Percentiles rank a stretch among this genome's conserved stretches.
These are phyloP conservation scores for Penicillium verrucosum DNA, from an alignment of 2,329 filamentous ascomycete genomes.

Conservation along the genomic window DNA sequence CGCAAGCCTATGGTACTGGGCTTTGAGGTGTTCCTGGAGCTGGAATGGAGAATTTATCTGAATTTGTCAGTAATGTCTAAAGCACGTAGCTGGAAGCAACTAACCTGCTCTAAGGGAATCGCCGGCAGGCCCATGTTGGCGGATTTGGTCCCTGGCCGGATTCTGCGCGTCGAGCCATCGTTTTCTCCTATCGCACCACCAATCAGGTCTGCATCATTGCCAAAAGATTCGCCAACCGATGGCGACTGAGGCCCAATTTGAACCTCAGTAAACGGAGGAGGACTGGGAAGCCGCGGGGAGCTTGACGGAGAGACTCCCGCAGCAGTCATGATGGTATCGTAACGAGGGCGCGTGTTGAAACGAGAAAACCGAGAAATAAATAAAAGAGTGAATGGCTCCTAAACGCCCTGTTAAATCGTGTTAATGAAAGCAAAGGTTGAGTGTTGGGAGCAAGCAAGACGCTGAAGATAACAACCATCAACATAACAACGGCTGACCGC, in stretches of 20 bases:
- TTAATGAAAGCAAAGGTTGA: conserved; percentile 13
- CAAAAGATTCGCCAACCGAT: conserved; percentile 58
- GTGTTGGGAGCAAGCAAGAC: conserved; percentile 14
- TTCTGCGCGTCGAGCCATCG: conserved; percentile 73
- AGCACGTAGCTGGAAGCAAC: conserved; percentile 26
- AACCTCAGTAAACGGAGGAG: conserved; percentile 90
- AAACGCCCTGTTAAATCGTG: conserved; percentile 10
- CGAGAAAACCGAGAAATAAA: conserved; percentile 10
- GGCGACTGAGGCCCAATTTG: conserved; percentile 82
- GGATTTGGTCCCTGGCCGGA: conserved; percentile 89
- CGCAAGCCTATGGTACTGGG: conserved; percentile 80
- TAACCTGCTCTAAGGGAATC: conserved; percentile 77
- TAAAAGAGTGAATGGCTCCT: conserved; percentile 20
- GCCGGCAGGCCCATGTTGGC: conserved; percentile 92
- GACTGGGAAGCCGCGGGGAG: conserved; percentile 90
- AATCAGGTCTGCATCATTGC: conserved; percentile 54
- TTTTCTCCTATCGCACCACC: conserved; percentile 60
- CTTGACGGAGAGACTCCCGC: conserved; percentile 56
- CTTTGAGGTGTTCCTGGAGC: conserved; percentile 93
- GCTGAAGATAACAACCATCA: conserved; percentile 21
- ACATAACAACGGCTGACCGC: conserved; percentile 24
- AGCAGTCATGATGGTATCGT: conserved; percentile 41
- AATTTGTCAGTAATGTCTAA: conserved; percentile 9
- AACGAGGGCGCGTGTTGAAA: conserved; percentile 13
- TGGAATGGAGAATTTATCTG: conserved; percentile 97